phyloP scores from a whole-genome alignment of 768 basidiomycete species.

The Sarcodon aspratus region DNA sequence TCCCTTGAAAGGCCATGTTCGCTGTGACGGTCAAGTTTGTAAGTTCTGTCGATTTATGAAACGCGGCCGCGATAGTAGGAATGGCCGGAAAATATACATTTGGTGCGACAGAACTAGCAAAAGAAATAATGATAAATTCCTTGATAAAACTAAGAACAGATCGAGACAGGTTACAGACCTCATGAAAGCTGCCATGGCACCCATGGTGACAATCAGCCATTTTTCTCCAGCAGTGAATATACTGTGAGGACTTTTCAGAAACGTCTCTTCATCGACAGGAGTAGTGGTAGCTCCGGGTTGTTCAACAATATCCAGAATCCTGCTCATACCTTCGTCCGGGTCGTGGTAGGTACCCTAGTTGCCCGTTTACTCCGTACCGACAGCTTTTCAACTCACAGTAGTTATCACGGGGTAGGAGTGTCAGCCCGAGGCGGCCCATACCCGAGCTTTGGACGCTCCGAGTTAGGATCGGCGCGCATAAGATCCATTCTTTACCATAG shows the following conservation, averaged over 20 bases:
- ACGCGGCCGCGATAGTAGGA: slow-evolving; percentile 51
- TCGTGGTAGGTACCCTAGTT: no score
- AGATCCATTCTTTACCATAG: no score
- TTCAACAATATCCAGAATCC: no score
- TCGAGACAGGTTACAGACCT: slow-evolving; percentile 27
- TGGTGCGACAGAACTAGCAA: slow-evolving; percentile 54
- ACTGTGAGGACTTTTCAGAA: slow-evolving; percentile 15
- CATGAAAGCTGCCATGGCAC: slow-evolving; percentile 49
- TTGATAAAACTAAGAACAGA: background rate
- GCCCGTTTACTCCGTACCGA: no score
- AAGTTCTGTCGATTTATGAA: slow-evolving; percentile 54
- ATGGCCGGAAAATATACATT: slow-evolving; percentile 78
- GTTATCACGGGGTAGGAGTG: no score
- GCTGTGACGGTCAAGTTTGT: slow-evolving; percentile 77
- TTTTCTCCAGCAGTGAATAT: slow-evolving; percentile 47
- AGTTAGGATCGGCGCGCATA: no score
- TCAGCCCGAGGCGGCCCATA: no score
- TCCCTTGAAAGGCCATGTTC: slow-evolving; percentile 60
- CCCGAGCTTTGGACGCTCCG: no score
- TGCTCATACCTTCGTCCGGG: no score
- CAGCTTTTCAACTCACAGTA: no score
- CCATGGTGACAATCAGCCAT: slow-evolving; percentile 54
- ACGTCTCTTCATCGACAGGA: no score
- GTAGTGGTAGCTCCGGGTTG: no score
- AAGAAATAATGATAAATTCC: background rate